These are phyloP conservation scores for Bruguiera gymnorhiza DNA, from an alignment of 345 rosid genomes.

Conservation along the genomic window DNA sequence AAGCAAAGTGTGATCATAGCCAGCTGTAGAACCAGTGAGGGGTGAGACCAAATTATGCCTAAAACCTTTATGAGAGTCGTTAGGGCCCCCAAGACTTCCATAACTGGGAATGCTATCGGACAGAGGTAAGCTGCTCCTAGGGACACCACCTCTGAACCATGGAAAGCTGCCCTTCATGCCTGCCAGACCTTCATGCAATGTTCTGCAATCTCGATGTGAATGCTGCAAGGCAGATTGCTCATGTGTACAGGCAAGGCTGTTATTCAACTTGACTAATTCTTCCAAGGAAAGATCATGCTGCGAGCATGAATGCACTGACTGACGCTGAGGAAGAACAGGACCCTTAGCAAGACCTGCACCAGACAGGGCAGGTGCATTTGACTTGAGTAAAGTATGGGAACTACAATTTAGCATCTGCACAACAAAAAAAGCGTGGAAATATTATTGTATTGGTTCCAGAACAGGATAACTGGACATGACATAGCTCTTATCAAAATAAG, in stretches of 20 bases:
- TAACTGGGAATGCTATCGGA: conserved; percentile 20
- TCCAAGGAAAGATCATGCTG: conserved; percentile 16
- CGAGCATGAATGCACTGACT: conserved; percentile 12
- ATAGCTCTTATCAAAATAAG: conserved; percentile 2
- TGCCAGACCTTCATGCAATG: conserved; percentile 25
- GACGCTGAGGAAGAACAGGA: conserved; percentile 18
- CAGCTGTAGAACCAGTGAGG: conserved; percentile 13
- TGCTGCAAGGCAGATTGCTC: conserved; percentile 25
- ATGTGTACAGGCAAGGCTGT: conserved; percentile 11
- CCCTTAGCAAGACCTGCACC: conserved; percentile 13
- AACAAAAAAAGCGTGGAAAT: background rate
- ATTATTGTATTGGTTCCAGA: background rate
- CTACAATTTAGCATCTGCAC: conserved; percentile 28
- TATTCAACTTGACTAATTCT: conserved; percentile 13
- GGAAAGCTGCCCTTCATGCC: conserved; percentile 23
- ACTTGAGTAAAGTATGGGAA: conserved; percentile 15
- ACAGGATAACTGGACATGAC: background rate
- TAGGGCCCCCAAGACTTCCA: conserved; percentile 26
- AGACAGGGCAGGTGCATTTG: conserved; percentile 17
- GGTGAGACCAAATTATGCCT: conserved; percentile 17
- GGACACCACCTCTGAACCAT: conserved; percentile 11
- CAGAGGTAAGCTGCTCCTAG: conserved; percentile 23
- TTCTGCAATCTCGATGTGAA: conserved; percentile 18
- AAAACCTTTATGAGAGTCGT: conserved; percentile 22
- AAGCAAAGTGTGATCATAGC: conserved; percentile 18